Percentiles rank a stretch among this genome's conserved stretches.
phyloP scores from a whole-genome alignment of 2,329 filamentous ascomycete genomes.

The Keithomyces neogunnii region DNA sequence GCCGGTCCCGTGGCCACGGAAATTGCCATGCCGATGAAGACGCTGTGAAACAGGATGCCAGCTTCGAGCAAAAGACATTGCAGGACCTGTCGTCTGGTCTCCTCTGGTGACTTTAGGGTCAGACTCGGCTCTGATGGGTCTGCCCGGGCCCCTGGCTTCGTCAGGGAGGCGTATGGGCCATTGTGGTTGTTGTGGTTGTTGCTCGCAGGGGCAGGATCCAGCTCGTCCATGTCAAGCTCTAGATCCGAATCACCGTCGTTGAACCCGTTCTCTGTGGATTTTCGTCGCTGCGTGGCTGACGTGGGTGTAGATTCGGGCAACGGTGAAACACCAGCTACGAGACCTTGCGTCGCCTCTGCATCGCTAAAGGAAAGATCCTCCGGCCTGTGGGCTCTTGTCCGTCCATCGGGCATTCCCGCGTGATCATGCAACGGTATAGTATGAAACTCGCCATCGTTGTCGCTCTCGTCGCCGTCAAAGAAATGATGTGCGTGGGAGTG shows the following conservation, averaged over 20 bases:
- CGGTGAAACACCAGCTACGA: slow-evolving; percentile 52
- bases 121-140: slow-evolving; percentile 12
- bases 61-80: slow-evolving; percentile 76
- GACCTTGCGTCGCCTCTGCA: slow-evolving; percentile 41
- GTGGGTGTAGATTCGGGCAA: slow-evolving; percentile 45
- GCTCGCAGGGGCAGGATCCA: slow-evolving; percentile 34
- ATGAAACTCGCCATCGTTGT: slow-evolving; percentile 23
- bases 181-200: slow-evolving; percentile 15
- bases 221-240: slow-evolving; percentile 53
- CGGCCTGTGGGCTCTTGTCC: slow-evolving; percentile 32
- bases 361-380: slow-evolving; percentile 43
- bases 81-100: slow-evolving; percentile 58
- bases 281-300: slow-evolving; percentile 13
- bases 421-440: slow-evolving; percentile 13
- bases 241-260: slow-evolving; percentile 46
- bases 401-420: slow-evolving; percentile 27
- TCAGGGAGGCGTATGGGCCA: slow-evolving; percentile 22
- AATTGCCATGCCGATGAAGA: slow-evolving; percentile 83
- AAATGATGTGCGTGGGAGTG: slow-evolving; percentile 43
- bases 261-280: slow-evolving; percentile 22
- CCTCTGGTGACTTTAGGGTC: slow-evolving; percentile 34
- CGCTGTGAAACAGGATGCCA: slow-evolving; percentile 75
- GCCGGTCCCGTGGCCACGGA: slow-evolving; percentile 72
- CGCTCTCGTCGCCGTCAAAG: slow-evolving; percentile 42
- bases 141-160: slow-evolving; percentile 13